Percentiles rank a stretch among this genome's conserved stretches.
phyloP scores from a whole-genome alignment of 1,284 basidiomycete species.

The Porodaedalea pini region DNA sequence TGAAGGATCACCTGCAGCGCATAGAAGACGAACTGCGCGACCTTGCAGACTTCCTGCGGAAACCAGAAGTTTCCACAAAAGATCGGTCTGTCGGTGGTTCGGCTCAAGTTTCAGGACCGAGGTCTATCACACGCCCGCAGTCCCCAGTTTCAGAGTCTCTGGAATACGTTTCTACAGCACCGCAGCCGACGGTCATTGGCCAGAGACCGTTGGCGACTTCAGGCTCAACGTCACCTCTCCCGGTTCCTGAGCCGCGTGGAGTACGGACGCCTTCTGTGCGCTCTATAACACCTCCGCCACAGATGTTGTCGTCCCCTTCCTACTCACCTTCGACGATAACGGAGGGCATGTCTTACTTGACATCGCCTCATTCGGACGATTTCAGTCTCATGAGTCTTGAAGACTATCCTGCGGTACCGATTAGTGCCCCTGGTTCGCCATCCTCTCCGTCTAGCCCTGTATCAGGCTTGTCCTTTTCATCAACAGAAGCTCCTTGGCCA shows the following conservation, averaged over 20 bases:
- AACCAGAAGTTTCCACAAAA: constrained; percentile 33
- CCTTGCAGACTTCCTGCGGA: constrained; percentile 44
- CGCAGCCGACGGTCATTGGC: constrained; percentile 12
- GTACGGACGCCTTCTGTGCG: neutral
- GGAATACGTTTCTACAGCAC: neutral
- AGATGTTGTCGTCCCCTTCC: constrained; percentile 33
- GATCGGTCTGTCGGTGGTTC: constrained; percentile 43
- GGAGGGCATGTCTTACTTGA: constrained; percentile 53
- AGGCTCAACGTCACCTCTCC: constrained; percentile 23
- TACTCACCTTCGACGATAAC: constrained; percentile 46
- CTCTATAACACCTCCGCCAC: neutral
- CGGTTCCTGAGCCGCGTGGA: constrained; percentile 11
- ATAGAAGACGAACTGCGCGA: constrained; percentile 61
- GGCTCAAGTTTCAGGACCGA: constrained; percentile 25
- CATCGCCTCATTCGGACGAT: constrained; percentile 72
- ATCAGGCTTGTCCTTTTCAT: constrained; percentile 10
- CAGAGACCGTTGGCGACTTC: constrained; percentile 6
- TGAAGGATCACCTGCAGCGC: constrained; percentile 56
- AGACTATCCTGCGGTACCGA: constrained; percentile 29
- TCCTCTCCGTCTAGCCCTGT: constrained; percentile 8
- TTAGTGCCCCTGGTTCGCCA: constrained; percentile 12
- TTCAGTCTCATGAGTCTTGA: constrained; percentile 43
- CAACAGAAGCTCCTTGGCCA: constrained; percentile 13
- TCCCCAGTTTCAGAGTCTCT: neutral
- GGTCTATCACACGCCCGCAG: constrained; percentile 6